Evolutionary conservation across 164 flowering plant genomes (phyloP).

Genomic region (Vitis rotundifolia): DNA sequence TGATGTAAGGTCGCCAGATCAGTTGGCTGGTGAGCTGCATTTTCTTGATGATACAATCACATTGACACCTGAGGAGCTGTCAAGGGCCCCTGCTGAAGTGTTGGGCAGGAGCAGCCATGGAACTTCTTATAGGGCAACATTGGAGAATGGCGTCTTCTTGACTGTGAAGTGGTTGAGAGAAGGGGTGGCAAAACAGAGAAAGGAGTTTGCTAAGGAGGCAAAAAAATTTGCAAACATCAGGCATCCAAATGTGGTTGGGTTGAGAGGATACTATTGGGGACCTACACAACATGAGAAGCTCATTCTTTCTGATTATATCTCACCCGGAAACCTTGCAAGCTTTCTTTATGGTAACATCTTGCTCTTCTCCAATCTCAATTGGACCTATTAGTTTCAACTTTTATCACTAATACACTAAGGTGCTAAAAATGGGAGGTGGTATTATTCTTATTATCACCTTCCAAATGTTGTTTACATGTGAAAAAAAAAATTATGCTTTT

Average conservation of each 20-base stretch:
- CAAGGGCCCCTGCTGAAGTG: conserved; percentile 99
- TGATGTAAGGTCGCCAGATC: conserved; percentile 87
- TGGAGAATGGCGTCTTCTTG: conserved; percentile 79
- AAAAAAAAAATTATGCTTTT: no score
- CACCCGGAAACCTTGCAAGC: conserved; percentile 94
- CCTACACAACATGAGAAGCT: conserved; percentile 99
- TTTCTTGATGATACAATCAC: conserved; percentile 82
- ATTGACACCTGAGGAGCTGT: conserved; percentile 87
- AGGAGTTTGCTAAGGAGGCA: conserved; percentile 94
- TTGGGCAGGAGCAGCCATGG: conserved; percentile 98
- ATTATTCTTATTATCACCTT: background rate
- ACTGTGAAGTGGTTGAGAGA: conserved; percentile 98
- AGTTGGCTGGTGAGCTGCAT: conserved; percentile 83
- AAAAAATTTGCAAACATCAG: conserved; percentile 89
- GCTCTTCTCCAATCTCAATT: background rate
- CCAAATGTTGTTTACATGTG: no score
- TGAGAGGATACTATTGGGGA: conserved; percentile 98
- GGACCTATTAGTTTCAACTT: background rate
- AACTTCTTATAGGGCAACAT: conserved; percentile 85
- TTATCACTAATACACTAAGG: background rate
- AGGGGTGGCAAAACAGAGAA: conserved; percentile 92
- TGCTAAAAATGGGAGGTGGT: background rate
- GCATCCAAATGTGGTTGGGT: conserved; percentile 94
- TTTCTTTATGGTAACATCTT: conserved; percentile 80
- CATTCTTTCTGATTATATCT: conserved; percentile 83